A percentile compares a stretch with the other conserved stretches of the same genome.
Conservation (phyloP, 345 rosid genomes). For the Rhizophora mangle region DNA sequence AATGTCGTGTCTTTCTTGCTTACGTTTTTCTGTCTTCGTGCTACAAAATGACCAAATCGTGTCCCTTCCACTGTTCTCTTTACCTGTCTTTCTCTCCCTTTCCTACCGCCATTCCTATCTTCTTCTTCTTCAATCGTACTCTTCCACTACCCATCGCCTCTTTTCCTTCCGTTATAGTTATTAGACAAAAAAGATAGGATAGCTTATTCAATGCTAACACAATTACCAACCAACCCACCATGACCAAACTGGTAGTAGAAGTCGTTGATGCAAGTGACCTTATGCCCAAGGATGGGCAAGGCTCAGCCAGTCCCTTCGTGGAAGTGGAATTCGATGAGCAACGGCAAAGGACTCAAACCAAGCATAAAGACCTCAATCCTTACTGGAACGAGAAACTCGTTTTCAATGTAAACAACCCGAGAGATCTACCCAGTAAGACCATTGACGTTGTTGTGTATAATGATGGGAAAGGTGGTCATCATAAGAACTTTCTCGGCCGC, state of each 20-base stretch:
- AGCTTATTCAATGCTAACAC: neutral
- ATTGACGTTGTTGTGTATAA: slow-evolving; percentile 54
- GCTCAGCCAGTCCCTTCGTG: slow-evolving; percentile 70
- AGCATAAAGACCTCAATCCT: slow-evolving; percentile 64
- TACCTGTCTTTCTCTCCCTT: neutral
- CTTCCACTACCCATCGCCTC: slow-evolving; percentile 15
- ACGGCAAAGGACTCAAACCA: slow-evolving; percentile 59
- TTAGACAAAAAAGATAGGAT: neutral
- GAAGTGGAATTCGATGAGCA: slow-evolving; percentile 62
- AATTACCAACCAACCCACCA: slow-evolving; percentile 21
- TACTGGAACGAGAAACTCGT: slow-evolving; percentile 68
- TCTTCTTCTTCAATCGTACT: slow-evolving; percentile 28
- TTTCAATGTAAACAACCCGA: slow-evolving; percentile 40
- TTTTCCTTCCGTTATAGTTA: slow-evolving; percentile 6
- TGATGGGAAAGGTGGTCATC: slow-evolving; percentile 47
- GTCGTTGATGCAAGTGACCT: slow-evolving; percentile 73
- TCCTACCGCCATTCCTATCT: slow-evolving; percentile 17
- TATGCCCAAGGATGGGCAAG: slow-evolving; percentile 80
- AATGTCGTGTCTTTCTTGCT: neutral
- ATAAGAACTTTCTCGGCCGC: slow-evolving; percentile 69
- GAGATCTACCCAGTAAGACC: slow-evolving; percentile 45
- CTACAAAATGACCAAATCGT: slow-evolving; percentile 27
- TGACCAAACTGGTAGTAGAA: slow-evolving; percentile 71
- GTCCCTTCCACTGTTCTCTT: slow-evolving; percentile 5
- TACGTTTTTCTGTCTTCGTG: slow-evolving; percentile 32